These are phyloP conservation scores for Elasticomyces elasticus DNA, from an alignment of 495 filamentous ascomycete genomes.

Conservation along the genomic window DNA sequence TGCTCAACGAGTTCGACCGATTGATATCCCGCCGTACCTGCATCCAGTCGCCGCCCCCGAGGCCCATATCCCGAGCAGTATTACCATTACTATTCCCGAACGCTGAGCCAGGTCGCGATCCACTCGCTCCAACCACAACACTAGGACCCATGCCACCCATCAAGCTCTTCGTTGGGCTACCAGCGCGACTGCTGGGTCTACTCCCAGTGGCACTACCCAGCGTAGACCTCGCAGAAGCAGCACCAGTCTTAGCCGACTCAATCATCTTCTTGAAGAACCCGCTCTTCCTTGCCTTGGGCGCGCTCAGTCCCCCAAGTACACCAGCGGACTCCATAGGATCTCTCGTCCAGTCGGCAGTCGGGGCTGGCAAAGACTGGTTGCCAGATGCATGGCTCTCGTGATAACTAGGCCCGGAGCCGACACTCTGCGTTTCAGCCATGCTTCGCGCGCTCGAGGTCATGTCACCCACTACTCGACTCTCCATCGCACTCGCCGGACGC, in stretches of 20 bases:
- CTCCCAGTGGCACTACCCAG: slow-evolving; percentile 44
- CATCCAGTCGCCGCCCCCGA: slow-evolving; percentile 70
- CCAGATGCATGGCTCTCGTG: slow-evolving; percentile 73
- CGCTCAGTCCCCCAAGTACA: slow-evolving; percentile 67
- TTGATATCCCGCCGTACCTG: slow-evolving; percentile 93
- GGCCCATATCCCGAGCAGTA: slow-evolving; percentile 56
- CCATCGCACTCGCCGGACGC: slow-evolving; percentile 36
- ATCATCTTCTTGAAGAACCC: slow-evolving; percentile 96
- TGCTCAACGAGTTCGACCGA: slow-evolving; percentile 81
- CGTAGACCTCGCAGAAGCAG: slow-evolving; percentile 78
- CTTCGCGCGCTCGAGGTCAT: slow-evolving; percentile 11
- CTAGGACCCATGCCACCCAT: slow-evolving; percentile 33
- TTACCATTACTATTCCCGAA: slow-evolving; percentile 9
- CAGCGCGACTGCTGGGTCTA: slow-evolving; percentile 23
- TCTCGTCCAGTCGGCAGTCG: slow-evolving; percentile 38
- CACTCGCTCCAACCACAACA: slow-evolving; percentile 45
- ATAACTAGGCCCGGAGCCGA: slow-evolving; percentile 59
- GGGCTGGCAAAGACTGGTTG: slow-evolving; percentile 36
- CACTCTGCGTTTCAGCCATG: slow-evolving; percentile 11
- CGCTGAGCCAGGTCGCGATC: slow-evolving; percentile 32
- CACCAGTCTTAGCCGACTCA: slow-evolving; percentile 86
- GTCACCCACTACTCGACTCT: slow-evolving; percentile 16
- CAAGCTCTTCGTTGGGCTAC: slow-evolving; percentile 26
- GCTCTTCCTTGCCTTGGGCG: slow-evolving; percentile 80
- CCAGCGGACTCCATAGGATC: slow-evolving; percentile 38